A percentile compares a stretch with the other conserved stretches of the same genome.
Conservation (phyloP, 257 asterid genomes). For the Rauvolfia tetraphylla region DNA sequence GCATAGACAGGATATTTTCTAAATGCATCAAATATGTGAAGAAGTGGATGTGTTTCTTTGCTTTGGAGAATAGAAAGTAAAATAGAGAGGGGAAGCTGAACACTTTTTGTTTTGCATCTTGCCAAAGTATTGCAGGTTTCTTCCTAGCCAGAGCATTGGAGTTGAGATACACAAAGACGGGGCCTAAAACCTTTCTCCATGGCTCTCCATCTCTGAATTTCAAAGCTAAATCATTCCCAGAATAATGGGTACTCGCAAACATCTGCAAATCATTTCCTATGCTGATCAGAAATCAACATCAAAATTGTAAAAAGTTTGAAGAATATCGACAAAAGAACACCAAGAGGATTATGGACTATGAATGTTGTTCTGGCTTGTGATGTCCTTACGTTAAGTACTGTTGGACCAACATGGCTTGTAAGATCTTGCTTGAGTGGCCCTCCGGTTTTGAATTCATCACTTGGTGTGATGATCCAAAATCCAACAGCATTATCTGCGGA, state of each 20-base stretch:
- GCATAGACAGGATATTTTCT: not conserved
- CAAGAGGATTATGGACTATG: not conserved
- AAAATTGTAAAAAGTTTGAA: too few relatives aligned
- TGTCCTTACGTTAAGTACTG: slow-evolving; percentile 46
- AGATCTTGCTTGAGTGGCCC: slow-evolving; percentile 71
- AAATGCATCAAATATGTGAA: not conserved
- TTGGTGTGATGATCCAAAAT: slow-evolving; percentile 70
- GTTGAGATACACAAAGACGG: slow-evolving; percentile 52
- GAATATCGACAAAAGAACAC: not conserved
- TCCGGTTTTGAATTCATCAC: slow-evolving; percentile 53
- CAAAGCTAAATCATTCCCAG: slow-evolving; percentile 46
- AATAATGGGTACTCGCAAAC: slow-evolving; percentile 64
- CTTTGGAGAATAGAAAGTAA: not conserved
- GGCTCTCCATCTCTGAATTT: slow-evolving; percentile 37
- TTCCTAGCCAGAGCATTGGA: slow-evolving; percentile 27
- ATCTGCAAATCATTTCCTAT: slow-evolving; percentile 31
- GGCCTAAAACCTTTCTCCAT: slow-evolving; percentile 77
- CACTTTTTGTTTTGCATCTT: slow-evolving; percentile 57
- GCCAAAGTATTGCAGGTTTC: slow-evolving; percentile 51
- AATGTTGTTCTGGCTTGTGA: not conserved
- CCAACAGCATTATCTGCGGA: slow-evolving; percentile 37
- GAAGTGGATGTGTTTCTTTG: not conserved
- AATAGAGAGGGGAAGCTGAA: not conserved
- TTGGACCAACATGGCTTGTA: slow-evolving; percentile 68
- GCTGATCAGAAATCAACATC: not conserved